Evolutionary conservation across 805 yeast genomes (phyloP).

Genomic region (Millerozyma miso): DNA sequence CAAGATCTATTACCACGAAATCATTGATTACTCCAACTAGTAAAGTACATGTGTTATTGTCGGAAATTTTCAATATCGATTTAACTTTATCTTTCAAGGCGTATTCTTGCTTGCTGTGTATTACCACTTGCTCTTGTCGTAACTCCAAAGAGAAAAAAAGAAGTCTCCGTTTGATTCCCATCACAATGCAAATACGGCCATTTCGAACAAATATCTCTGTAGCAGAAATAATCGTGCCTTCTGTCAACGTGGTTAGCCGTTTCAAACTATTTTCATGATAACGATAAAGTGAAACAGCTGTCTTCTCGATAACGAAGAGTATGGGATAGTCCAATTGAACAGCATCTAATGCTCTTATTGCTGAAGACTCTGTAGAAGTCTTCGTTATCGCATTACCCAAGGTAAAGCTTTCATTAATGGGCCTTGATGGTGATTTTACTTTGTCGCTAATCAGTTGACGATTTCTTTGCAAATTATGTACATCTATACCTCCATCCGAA

Average conservation of each 20-base stretch:
- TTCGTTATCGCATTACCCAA: background rate
- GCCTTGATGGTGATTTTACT: background rate
- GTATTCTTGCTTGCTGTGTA: background rate
- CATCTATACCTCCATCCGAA: background rate
- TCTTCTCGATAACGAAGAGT: background rate
- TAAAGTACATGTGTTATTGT: slow-evolving; percentile 10
- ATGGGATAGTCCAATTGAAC: background rate
- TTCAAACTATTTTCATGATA: background rate
- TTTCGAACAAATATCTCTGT: background rate
- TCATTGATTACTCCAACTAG: slow-evolving; percentile 23
- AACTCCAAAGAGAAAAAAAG: background rate
- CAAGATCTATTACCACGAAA: slow-evolving; percentile 23
- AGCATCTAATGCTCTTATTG: background rate
- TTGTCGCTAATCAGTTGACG: background rate
- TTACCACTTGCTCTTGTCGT: background rate
- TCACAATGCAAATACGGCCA: background rate
- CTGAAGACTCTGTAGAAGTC: background rate
- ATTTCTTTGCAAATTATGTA: background rate
- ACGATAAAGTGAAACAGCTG: background rate
- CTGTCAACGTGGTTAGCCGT: background rate
- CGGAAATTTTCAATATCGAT: slow-evolving; percentile 13
- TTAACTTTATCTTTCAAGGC: slow-evolving; percentile 28
- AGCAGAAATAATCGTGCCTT: background rate
- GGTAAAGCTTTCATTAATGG: background rate
- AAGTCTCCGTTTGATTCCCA: background rate